Base-by-base conservation (phyloP, 345 rosid genomes). In the Excoecaria agallocha region DNA sequence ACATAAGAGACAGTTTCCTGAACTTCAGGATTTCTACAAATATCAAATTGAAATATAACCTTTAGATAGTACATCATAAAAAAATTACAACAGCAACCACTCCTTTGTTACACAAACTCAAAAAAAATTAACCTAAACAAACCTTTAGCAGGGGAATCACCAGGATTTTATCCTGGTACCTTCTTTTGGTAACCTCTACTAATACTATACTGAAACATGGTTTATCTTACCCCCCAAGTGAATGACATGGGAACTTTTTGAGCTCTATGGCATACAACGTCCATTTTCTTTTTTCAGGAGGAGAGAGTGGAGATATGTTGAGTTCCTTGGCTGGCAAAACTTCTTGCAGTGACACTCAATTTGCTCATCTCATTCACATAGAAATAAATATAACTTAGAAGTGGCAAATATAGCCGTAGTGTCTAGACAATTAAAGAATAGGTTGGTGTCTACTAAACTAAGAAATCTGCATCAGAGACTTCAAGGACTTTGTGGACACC, bases 401-500 rank as follows among this genome's bases (percentile, higher is more conserved):
- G 22, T 46, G 30, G 74, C 57, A 17, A 64, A 59, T 30, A 56
- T 58, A 10, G 65, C 59, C 17, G n/a, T 5, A 73, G 52, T 35
- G 16, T 25, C 52, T 5, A 30, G 46, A 60, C 30, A 20, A 70
- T 20, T 49, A 72, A 80, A 57, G 59, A 77, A 77, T 60, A 45
- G 13, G 25, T 10, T 17, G 48, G 12, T 24, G 22, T 39, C 76
- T 57, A 76, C 80, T 86, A 86, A 58, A 84, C 86, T 72, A 78
- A 77, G 79, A 94, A 92, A 67, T 90, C 97, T 22, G 87, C 48
- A 76, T 88, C 91, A 35, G 91, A 77, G 13, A 88, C 89, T 87
- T 93, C 86, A n/a, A 92, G 87, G 71, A 85, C 88, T 73, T 80
- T 82, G 74, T 90, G 92, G 55, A 80, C 30, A 16, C 98, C 97